phyloP scores from a whole-genome alignment of 2,329 filamentous ascomycete genomes.

The Hirsutella thompsonii region DNA sequence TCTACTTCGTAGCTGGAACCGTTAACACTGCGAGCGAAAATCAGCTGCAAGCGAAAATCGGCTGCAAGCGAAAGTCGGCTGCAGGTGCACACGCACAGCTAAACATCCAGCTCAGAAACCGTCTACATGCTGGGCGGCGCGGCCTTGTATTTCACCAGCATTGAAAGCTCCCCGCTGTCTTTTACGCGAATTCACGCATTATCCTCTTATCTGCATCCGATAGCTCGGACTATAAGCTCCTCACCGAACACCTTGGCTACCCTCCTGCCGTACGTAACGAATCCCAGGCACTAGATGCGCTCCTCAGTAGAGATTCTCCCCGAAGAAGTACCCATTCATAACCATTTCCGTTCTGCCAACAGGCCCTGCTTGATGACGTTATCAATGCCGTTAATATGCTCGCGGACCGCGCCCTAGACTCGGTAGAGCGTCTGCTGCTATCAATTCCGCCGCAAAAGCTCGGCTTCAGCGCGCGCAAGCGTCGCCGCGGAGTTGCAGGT shows the following conservation, averaged over 20 bases:
- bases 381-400: constrained; percentile 94
- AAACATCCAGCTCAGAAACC: too few species aligned
- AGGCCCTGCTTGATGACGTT: constrained; percentile 94
- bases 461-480: constrained; percentile 43
- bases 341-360: too few species aligned
- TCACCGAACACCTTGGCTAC: constrained; percentile 93
- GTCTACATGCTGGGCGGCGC: too few species aligned
- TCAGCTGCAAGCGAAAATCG: too few species aligned
- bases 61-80: too few species aligned
- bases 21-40: too few species aligned
- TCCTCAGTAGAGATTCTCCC: not conserved
- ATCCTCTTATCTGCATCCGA: constrained; percentile 20
- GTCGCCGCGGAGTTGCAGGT: not conserved
- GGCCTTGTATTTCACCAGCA: too few species aligned
- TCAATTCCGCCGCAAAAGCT: constrained; percentile 60
- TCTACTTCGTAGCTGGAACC: too few species aligned
- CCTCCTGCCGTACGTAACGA: constrained; percentile 77
- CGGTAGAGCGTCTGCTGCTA: constrained; percentile 71
- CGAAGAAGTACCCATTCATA: not conserved
- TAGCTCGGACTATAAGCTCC: constrained; percentile 48
- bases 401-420: constrained; percentile 78
- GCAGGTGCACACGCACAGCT: too few species aligned
- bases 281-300: too few species aligned
- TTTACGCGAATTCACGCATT: too few species aligned
- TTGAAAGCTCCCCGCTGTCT: too few species aligned